Conservation (phyloP, 2,329 filamentous ascomycete genomes). For the Tolypocladium tundrense region DNA sequence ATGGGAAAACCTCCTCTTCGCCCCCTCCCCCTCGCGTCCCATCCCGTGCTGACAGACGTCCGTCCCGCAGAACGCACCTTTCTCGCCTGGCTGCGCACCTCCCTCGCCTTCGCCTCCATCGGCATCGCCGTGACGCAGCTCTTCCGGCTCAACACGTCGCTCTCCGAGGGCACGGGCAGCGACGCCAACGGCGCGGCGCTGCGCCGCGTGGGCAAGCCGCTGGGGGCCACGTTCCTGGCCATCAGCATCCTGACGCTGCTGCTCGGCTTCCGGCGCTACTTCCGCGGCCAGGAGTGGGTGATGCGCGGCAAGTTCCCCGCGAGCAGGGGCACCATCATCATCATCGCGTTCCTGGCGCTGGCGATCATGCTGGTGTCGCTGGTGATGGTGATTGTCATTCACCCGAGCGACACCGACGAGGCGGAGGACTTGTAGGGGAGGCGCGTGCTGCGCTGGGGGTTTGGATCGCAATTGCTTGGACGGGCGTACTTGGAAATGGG, state of each 20-base stretch:
- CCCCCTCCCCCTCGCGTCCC: neutral
- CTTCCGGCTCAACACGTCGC: constrained; percentile 67
- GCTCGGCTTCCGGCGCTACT: constrained; percentile 69
- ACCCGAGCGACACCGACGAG: constrained; percentile 18
- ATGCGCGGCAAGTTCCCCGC: constrained; percentile 73
- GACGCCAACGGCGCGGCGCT: constrained; percentile 33
- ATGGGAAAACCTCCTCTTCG: constrained; percentile 9
- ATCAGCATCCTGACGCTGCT: constrained; percentile 67
- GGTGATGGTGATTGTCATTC: constrained; percentile 48
- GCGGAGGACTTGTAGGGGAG: neutral
- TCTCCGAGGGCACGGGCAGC: constrained; percentile 24
- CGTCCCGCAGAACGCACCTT: constrained; percentile 63
- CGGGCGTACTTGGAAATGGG: neutral
- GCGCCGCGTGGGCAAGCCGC: constrained; percentile 58
- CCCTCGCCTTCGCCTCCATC: constrained; percentile 70
- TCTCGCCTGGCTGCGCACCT: constrained; percentile 76
- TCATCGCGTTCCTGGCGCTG: constrained; percentile 57
- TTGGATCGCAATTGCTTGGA: neutral
- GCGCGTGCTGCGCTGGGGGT: too few species aligned
- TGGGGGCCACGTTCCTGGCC: constrained; percentile 66
- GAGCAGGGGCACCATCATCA: constrained; percentile 61
- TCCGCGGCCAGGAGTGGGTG: constrained; percentile 70
- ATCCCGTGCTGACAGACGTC: neutral
- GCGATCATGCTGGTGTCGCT: constrained; percentile 51
- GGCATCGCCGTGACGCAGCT: constrained; percentile 78